Conservation (phyloP, 305 asterid genomes). For the Petunia hybrid region DNA sequence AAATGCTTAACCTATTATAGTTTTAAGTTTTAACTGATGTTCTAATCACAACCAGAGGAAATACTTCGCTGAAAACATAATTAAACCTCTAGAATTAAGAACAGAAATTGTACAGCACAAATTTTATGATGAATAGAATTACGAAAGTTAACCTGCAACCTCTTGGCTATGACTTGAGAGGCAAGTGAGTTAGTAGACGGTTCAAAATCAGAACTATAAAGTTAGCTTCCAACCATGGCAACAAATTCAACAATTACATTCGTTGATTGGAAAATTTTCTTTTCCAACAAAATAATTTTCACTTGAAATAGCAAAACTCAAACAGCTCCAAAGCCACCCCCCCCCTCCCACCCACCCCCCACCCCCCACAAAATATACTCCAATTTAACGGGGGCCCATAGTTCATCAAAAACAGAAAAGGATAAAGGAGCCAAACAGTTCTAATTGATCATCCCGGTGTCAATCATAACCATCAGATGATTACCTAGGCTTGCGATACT, state of each 20-base stretch:
- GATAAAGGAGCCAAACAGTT: neutral
- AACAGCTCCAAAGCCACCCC: neutral
- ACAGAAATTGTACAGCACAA: neutral
- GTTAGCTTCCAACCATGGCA: neutral
- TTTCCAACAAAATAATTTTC: conserved; percentile 15
- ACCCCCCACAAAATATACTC: conserved; percentile 2
- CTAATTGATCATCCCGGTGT: conserved; percentile 12
- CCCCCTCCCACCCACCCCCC: too few relatives aligned
- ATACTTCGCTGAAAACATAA: neutral
- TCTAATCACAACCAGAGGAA: neutral
- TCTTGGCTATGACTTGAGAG: neutral
- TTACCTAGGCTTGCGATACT: conserved; percentile 5
- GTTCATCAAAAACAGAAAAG: neutral
- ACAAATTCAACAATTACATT: conserved; percentile 25
- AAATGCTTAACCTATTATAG: neutral
- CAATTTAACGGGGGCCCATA: neutral
- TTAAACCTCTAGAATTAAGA: neutral
- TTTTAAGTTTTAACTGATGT: neutral
- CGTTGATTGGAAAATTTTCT: neutral
- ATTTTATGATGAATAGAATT: neutral
- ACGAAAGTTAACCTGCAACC: neutral
- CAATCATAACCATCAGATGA: conserved; percentile 23
- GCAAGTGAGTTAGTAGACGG: conserved; percentile 19
- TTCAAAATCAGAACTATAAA: conserved; percentile 12
- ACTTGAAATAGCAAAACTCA: conserved; percentile 20